Conservation (phyloP, 2,329 filamentous ascomycete species). For the Aspergillus novofumigatus region DNA sequence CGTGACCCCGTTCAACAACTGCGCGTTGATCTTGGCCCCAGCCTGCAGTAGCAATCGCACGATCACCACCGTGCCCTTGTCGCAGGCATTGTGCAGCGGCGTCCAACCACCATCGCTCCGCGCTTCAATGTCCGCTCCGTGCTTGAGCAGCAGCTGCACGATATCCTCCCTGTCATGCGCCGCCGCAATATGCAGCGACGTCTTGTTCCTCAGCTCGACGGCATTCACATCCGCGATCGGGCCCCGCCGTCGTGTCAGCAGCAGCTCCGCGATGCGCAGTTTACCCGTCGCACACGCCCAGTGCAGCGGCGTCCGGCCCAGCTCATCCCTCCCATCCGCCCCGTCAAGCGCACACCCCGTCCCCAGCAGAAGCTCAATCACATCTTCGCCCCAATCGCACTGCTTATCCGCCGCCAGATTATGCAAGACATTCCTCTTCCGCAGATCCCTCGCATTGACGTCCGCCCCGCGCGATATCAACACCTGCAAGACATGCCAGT, state of each 20-base stretch:
- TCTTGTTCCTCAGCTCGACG: slow-evolving; percentile 40
- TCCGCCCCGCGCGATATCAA: slow-evolving; percentile 35
- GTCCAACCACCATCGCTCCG: slow-evolving; percentile 51
- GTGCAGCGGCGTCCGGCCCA: slow-evolving; percentile 52
- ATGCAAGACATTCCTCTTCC: slow-evolving; percentile 34
- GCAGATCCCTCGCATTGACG: slow-evolving; percentile 31
- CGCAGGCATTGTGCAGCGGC: slow-evolving; percentile 51
- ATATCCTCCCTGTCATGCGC: slow-evolving; percentile 40
- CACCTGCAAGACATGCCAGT: slow-evolving; percentile 35
- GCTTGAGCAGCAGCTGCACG: slow-evolving; percentile 39
- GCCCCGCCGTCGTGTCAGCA: slow-evolving; percentile 38
- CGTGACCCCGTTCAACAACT: slow-evolving; percentile 37
- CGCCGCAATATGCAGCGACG: slow-evolving; percentile 49
- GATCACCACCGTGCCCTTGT: slow-evolving; percentile 45
- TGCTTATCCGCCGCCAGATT: slow-evolving; percentile 45
- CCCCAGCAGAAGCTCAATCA: slow-evolving; percentile 39
- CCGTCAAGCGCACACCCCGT: slow-evolving; percentile 41
- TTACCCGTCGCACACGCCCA: slow-evolving; percentile 58
- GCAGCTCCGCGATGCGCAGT: slow-evolving; percentile 45
- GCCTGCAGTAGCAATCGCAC: slow-evolving; percentile 41
- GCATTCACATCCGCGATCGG: slow-evolving; percentile 39
- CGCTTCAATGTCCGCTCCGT: slow-evolving; percentile 46
- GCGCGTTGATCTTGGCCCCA: slow-evolving; percentile 35
- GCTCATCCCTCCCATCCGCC: slow-evolving; percentile 37
- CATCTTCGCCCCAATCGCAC: slow-evolving; percentile 46